Evolutionary conservation across 1,284 basidiomycete genomes (phyloP), one percentile per base, ranked within the genome.

Genomic region (Ustilago bromivora): DNA sequence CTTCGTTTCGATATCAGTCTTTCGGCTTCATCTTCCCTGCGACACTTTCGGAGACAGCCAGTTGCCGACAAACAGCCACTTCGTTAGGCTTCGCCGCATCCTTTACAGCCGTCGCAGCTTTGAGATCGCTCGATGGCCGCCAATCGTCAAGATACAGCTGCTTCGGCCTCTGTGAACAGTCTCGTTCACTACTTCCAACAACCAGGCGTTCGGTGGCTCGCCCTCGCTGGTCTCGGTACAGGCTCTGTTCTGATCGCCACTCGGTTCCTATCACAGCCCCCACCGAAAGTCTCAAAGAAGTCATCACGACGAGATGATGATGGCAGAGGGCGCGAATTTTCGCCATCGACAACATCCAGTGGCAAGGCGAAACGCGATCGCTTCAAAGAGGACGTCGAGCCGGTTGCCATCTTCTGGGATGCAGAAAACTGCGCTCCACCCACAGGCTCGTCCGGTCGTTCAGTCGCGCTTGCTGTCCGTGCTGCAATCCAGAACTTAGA

Each of bases 341-440:
- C 70, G 5, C 65, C 70, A 31, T 57, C 65, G 8, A 23, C 64
- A 15, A 19, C 60, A 8, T 32, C 47, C 17, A 64, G 35, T 19
- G 38, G 61, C 41, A 72, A 64, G 43, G 17, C 70, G 40, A 72
- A 64, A 41, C 64, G 65, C 15, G 65, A 68, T 28, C 66, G 66
- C 7, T 60, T 68, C 53, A 72, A 72, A 35, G 72, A 77, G 2
- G 63, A 72, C 12, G 34, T 40, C 38, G 77, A 69, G n/a, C 66
- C 75, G 4, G 67, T 81, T 36, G 79, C 81, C 41, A 76, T 83
- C 57, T 81, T 83, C 47, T 83, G 81, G 81, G 80, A 82, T 34
- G 79, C 82, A 28, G 82, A 83, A 63, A 82, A 83, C 13, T 83
- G 82, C 54, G 53, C 80, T 6, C 82, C 82, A 11, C 80, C 80